A percentile compares a stretch with the other conserved stretches of the same genome.
Evolutionary conservation across 2,329 filamentous ascomycete genomes (phyloP).

Genomic region (Aspergillus sp.): DNA sequence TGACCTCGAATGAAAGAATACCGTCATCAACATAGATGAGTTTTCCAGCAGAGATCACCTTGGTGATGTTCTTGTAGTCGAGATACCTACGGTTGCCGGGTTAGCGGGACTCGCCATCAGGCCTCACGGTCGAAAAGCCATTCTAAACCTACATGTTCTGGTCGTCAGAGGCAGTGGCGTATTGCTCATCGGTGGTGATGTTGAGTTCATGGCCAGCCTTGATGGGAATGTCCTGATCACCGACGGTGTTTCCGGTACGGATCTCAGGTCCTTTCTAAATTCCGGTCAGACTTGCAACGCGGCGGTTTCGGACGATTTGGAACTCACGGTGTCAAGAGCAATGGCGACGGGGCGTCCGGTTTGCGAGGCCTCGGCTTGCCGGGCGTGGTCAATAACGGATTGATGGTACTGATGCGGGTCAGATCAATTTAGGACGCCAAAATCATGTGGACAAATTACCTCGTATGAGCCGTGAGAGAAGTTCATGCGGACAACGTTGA

Average conservation of each 20-base stretch:
- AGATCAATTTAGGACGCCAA: neutral
- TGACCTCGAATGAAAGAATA: slow-evolving; percentile 92
- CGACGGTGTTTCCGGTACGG: slow-evolving; percentile 73
- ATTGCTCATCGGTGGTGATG: slow-evolving; percentile 95
- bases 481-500: slow-evolving; percentile 99
- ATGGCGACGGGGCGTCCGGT: slow-evolving; percentile 88
- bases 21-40: slow-evolving; percentile 98
- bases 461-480: slow-evolving; percentile 93
- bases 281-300: slow-evolving; percentile 13
- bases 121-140: neutral
- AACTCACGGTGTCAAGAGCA: slow-evolving; percentile 77
- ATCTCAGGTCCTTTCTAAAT: slow-evolving; percentile 77
- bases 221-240: slow-evolving; percentile 76
- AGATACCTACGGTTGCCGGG: slow-evolving; percentile 66
- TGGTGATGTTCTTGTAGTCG: slow-evolving; percentile 99
- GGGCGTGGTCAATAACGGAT: slow-evolving; percentile 94
- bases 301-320: slow-evolving; percentile 28
- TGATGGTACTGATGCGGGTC: slow-evolving; percentile 72
- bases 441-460: slow-evolving; percentile 34
- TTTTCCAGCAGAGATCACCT: slow-evolving; percentile 87
- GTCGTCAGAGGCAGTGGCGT: slow-evolving; percentile 78
- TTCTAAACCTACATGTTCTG: slow-evolving; percentile 77
- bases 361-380: slow-evolving; percentile 76
- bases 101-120: slow-evolving; percentile 15
- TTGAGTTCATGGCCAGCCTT: slow-evolving; percentile 80